These are phyloP conservation scores for Platanthera guangdongensis DNA, from an alignment of 106 monocot species.

Conservation along the genomic window DNA sequence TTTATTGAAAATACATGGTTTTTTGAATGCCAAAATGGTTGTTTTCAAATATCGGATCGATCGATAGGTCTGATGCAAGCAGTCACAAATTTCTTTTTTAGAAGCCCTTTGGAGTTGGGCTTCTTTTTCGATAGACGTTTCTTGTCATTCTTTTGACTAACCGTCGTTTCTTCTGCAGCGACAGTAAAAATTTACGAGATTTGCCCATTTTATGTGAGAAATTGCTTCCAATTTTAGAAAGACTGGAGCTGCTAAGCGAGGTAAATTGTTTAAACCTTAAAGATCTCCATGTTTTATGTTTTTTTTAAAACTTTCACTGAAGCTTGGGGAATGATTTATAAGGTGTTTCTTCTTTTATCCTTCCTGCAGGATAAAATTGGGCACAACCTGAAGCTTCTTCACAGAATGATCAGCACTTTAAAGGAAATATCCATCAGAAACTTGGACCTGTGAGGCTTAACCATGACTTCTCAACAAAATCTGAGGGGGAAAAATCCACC, in stretches of 20 bases:
- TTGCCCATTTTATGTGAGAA: conserved; percentile 46
- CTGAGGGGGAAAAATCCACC: too few relatives aligned
- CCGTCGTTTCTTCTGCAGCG: conserved; percentile 22
- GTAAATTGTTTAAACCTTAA: conserved; percentile 19
- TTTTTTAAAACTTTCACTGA: not conserved
- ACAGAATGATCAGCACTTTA: conserved; percentile 48
- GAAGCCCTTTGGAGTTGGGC: too few relatives aligned
- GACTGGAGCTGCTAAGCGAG: conserved; percentile 65
- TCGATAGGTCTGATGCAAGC: too few relatives aligned
- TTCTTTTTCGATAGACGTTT: not conserved
- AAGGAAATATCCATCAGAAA: conserved; percentile 70
- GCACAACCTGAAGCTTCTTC: conserved; percentile 47
- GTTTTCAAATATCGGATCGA: too few relatives aligned
- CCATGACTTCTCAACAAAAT: too few relatives aligned
- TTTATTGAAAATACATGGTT: too few relatives aligned
- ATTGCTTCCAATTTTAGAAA: conserved; percentile 65
- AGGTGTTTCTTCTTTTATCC: not conserved
- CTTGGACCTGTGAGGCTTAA: conserved; percentile 20
- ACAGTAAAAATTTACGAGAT: conserved; percentile 19
- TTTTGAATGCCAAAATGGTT: too few relatives aligned
- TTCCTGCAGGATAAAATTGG: conserved; percentile 59
- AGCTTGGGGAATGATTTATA: not conserved
- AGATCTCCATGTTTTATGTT: not conserved
- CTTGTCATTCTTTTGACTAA: not conserved
- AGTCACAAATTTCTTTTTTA: too few relatives aligned